Base-by-base conservation (phyloP, 257 asterid genomes). In the Ballota nigra region DNA sequence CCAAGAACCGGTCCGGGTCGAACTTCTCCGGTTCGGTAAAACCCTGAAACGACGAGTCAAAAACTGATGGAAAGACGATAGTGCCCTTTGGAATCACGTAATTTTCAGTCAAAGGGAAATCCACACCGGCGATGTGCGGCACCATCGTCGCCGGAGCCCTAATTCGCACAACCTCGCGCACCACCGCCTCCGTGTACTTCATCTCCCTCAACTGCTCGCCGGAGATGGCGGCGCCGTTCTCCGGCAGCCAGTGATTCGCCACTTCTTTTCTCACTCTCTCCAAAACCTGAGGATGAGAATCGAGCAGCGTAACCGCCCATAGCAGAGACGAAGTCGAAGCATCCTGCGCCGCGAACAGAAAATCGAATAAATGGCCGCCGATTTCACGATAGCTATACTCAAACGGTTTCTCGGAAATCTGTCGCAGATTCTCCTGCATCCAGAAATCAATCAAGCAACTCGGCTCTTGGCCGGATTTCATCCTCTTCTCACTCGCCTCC, bases 101-200 rank as follows among this genome's bases (percentile, higher is more conserved):
- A 53, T 74, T 52, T 29, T 89, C 88, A 1, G 96, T 90, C 80
- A 93, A 77, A 12, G 66, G 84, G 65, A 82, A 86, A 38, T 90
- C 96, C 13, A 67, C 89, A 0, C 96, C 96, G 77, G 98, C 97
- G 9, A 90, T 87, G 82, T 93, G 98, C 0, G 98, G 98, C 40
- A 93, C 98, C 96, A 90, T 59, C 0, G 98, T 87, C 15, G 98
- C 98, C 76, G 98, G 98, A 24, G 98, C 86, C 47, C 98, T 74
- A 19, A 86, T 86, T 31, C 98, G 80, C 36, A 90, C 78, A 0
- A 93, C 92, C 86, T 93, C 98, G 60, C 92, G 90, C 57, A 96
- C 93, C 79, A 93, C 98, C 56, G 98, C 98, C 74, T 89, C 96
- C 38, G 90, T 84, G 82, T 83, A 93, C 85, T 79, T 83, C 98